Percentiles rank a stretch among this genome's conserved stretches.
Conservation (phyloP, 2,329 filamentous ascomycete species). For the Cladosporium phlei region DNA sequence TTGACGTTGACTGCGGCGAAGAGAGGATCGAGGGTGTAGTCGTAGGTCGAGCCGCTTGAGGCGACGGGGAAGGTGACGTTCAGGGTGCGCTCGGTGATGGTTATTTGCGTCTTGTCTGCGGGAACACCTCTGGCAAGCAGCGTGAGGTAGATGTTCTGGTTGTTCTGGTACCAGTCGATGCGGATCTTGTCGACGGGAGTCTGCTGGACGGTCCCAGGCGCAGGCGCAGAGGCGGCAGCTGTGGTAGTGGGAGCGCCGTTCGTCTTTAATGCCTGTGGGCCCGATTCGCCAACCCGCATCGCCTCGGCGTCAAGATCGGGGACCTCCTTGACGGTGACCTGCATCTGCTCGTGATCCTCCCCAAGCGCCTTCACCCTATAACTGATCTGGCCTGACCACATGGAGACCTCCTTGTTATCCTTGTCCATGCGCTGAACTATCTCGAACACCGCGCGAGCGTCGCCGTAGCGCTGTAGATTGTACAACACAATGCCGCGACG, state of each 20-base stretch:
- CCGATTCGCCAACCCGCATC: not conserved
- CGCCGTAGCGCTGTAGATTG: constrained; percentile 64
- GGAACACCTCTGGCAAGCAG: constrained; percentile 62
- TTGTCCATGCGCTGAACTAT: constrained; percentile 50
- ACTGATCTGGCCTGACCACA: constrained; percentile 56
- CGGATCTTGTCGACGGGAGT: constrained; percentile 57
- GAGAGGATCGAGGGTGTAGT: constrained; percentile 62
- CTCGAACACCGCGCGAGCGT: constrained; percentile 68
- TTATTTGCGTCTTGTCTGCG: constrained; percentile 51
- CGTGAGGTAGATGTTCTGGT: constrained; percentile 57
- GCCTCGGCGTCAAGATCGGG: constrained; percentile 39
- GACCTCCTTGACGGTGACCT: constrained; percentile 47
- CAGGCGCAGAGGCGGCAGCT: constrained; percentile 26
- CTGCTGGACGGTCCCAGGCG: constrained; percentile 21
- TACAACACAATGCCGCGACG: constrained; percentile 71
- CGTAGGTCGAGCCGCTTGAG: constrained; percentile 49
- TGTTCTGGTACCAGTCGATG: constrained; percentile 65
- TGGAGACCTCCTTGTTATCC: constrained; percentile 50
- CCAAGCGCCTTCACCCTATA: constrained; percentile 47
- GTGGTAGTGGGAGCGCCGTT: constrained; percentile 37
- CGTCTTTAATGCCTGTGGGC: constrained; percentile 20
- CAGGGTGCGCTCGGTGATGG: constrained; percentile 46
- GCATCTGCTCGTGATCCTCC: constrained; percentile 45
- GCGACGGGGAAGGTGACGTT: constrained; percentile 56
- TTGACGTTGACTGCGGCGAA: constrained; percentile 60